phyloP scores from a whole-genome alignment of 2,329 filamentous ascomycete genomes.

The Catunica adiposa region DNA sequence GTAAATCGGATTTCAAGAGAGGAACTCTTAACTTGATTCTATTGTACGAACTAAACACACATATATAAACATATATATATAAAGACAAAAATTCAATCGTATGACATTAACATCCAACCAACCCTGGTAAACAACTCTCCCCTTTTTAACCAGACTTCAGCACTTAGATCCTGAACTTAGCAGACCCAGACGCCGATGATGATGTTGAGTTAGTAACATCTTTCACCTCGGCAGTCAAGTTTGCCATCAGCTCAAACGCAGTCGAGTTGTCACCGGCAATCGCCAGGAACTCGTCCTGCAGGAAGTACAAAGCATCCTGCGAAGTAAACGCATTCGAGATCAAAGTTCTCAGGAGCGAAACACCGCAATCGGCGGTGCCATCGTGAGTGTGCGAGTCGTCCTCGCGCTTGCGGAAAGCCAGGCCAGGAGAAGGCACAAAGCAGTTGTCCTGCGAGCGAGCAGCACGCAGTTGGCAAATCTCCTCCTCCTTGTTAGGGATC shows the following conservation, averaged over 20 bases:
- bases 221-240: neutral
- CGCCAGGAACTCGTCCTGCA: slow-evolving; percentile 8
- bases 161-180: neutral
- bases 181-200: neutral
- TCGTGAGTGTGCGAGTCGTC: slow-evolving; percentile 14
- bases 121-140: too few species aligned
- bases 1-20: too few species aligned
- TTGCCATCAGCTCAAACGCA: neutral
- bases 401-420: slow-evolving; percentile 22
- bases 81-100: too few species aligned
- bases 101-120: too few species aligned
- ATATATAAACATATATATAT: too few species aligned
- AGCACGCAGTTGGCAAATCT: slow-evolving; percentile 38
- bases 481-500: slow-evolving; percentile 22
- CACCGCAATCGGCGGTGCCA: slow-evolving; percentile 17
- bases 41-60: too few species aligned
- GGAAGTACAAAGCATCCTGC: slow-evolving; percentile 7
- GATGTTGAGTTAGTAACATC: neutral
- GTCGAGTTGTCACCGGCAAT: slow-evolving; percentile 5
- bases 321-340: slow-evolving; percentile 9
- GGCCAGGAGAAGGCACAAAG: slow-evolving; percentile 22
- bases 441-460: slow-evolving; percentile 38
- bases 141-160: too few species aligned
- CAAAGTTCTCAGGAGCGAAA: slow-evolving; percentile 17
- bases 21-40: too few species aligned